Evolutionary conservation across 345 rosid genomes (phyloP).

Genomic region (Eucalyptus brandiana): DNA sequence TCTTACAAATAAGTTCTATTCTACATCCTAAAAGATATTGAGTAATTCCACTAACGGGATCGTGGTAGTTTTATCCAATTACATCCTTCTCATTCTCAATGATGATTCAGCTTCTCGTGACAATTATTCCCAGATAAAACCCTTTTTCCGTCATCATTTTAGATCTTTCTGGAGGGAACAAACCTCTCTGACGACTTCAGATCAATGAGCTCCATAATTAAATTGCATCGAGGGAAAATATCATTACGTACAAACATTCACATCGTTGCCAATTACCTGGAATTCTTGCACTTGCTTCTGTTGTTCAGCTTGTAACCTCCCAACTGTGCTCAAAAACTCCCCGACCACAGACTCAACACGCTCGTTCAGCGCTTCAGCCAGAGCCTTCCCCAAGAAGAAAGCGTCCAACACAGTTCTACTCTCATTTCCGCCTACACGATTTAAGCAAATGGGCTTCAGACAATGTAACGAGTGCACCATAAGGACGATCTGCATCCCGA

Average conservation of each 20-base stretch:
- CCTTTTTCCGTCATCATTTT: not conserved
- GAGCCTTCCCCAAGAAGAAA: constrained; percentile 88
- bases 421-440: constrained; percentile 50
- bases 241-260: not conserved
- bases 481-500: not conserved
- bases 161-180: not conserved
- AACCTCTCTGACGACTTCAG: not conserved
- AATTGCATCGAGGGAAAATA: not conserved
- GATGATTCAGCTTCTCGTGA: not conserved
- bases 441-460: not conserved
- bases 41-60: not conserved
- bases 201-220: not conserved
- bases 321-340: constrained; percentile 60
- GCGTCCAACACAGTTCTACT: constrained; percentile 69
- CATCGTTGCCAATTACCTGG: constrained; percentile 30
- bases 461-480: not conserved
- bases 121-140: not conserved
- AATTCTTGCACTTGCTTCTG: constrained; percentile 84
- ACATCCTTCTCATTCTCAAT: not conserved
- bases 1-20: not conserved
- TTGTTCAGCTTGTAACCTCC: constrained; percentile 84
- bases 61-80: not conserved
- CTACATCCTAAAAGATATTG: not conserved
- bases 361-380: constrained; percentile 82
- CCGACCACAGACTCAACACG: constrained; percentile 74